These are phyloP conservation scores for Arachis hypogaea DNA, from an alignment of 306 rosid species.

Conservation along the genomic window DNA sequence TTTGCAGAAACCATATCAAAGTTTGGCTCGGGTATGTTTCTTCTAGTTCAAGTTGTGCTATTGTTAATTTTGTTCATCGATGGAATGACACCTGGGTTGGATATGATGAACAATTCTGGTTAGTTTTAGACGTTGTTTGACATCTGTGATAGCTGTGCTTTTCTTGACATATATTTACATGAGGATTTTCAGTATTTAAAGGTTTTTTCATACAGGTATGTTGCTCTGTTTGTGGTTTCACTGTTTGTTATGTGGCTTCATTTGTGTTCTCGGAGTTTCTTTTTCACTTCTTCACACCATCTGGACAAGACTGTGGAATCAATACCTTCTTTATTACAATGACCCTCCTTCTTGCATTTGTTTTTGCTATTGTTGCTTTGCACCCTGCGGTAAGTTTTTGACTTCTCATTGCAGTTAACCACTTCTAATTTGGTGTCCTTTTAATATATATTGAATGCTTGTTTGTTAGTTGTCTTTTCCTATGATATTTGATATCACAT, in stretches of 20 bases:
- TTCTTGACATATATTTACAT: constrained; percentile 23
- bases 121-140: constrained; percentile 46
- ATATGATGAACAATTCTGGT: constrained; percentile 95
- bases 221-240: constrained; percentile 90
- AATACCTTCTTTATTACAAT: constrained; percentile 83
- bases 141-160: constrained; percentile 14
- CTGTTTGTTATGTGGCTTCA: constrained; percentile 83
- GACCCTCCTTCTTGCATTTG: constrained; percentile 66
- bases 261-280: constrained; percentile 89
- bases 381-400: constrained; percentile 87
- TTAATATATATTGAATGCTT: constrained; percentile 8
- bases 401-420: constrained; percentile 26
- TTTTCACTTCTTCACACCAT: constrained; percentile 86
- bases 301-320: constrained; percentile 96
- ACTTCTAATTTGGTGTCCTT: constrained; percentile 3
- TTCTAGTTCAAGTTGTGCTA: constrained; percentile 98
- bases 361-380: constrained; percentile 82
- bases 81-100: constrained; percentile 99
- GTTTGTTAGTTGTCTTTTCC: constrained; percentile 15
- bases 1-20: constrained; percentile 79
- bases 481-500: constrained; percentile 16
- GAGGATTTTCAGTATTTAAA: constrained; percentile 19
- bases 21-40: constrained; percentile 96
- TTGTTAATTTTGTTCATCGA: constrained; percentile 93
- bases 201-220: constrained; percentile 57